Conservation (phyloP, 2,329 filamentous ascomycete genomes). For the Stemphylium lycopersici region DNA sequence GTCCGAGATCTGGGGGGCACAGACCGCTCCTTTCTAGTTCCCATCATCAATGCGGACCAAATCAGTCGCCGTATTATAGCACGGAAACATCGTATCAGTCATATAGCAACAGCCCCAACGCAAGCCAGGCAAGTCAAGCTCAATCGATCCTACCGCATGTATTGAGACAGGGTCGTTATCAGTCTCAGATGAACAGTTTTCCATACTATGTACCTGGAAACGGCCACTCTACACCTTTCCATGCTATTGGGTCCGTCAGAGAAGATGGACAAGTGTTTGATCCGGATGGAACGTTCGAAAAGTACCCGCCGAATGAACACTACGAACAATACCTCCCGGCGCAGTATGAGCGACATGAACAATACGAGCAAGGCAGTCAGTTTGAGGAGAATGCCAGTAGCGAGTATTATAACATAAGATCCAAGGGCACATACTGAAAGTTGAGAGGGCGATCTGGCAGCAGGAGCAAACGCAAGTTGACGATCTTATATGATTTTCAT, state of each 20-base stretch:
- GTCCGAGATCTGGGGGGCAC: not conserved
- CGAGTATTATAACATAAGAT: not conserved
- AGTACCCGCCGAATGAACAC: not conserved
- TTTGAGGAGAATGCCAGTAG: not conserved
- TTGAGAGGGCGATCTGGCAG: not conserved
- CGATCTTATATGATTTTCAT: no score
- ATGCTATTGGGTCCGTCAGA: conserved; percentile 1
- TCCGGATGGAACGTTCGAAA: not conserved
- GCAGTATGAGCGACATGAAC: not conserved
- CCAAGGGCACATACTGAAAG: not conserved
- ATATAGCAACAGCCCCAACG: not conserved
- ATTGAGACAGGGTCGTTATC: not conserved
- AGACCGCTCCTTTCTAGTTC: not conserved
- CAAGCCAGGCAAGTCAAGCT: not conserved
- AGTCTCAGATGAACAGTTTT: not conserved
- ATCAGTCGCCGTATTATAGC: no score
- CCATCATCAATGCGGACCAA: no score
- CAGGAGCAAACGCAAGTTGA: no score
- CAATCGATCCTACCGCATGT: not conserved
- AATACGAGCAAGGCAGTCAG: not conserved
- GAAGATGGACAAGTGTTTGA: conserved; percentile 2
- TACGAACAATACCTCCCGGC: not conserved
- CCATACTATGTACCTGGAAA: not conserved
- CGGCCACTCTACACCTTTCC: not conserved
- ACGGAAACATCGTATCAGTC: no score